A percentile compares a stretch with the other conserved stretches of the same genome.
Conservation (phyloP, 148 eudicot genomes). For the Camellia lanceoleosa region DNA sequence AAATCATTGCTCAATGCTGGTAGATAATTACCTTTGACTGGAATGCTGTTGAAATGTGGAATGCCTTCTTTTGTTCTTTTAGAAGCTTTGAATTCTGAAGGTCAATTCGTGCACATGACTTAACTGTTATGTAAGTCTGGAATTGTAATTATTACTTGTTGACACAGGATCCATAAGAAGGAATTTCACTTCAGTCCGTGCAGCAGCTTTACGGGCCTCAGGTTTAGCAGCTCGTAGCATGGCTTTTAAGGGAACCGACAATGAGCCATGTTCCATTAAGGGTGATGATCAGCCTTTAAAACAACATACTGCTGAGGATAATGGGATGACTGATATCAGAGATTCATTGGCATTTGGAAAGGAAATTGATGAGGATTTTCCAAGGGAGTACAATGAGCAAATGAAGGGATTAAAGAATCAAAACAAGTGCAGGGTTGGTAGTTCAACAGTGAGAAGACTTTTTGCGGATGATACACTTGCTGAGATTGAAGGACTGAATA, state of each 20-base stretch:
- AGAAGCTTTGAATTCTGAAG: not conserved
- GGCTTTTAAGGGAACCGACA: constrained; percentile 33
- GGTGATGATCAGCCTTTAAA: constrained; percentile 18
- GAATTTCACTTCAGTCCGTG: constrained; percentile 59
- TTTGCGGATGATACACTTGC: constrained; percentile 42
- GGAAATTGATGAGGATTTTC: constrained; percentile 21
- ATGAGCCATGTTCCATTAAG: constrained; percentile 24
- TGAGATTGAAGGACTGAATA: constrained; percentile 29
- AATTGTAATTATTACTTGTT: not conserved
- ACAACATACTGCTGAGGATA: constrained; percentile 17
- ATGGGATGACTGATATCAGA: constrained; percentile 17
- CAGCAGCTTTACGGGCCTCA: constrained; percentile 62
- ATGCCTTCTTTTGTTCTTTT: not conserved
- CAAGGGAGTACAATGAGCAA: constrained; percentile 19
- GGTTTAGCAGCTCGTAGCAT: constrained; percentile 61
- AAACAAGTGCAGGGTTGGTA: constrained; percentile 33
- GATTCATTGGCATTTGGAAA: constrained; percentile 1
- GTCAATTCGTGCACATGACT: not conserved
- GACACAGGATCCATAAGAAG: constrained; percentile 36
- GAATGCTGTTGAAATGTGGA: not conserved
- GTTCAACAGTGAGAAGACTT: constrained; percentile 55
- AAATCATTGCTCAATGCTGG: not conserved
- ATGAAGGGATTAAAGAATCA: constrained; percentile 21
- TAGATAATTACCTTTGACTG: not conserved
- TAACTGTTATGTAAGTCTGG: not conserved